Evolutionary conservation across 2,329 filamentous ascomycete species (phyloP).

Genomic region (Fusarium sp.): DNA sequence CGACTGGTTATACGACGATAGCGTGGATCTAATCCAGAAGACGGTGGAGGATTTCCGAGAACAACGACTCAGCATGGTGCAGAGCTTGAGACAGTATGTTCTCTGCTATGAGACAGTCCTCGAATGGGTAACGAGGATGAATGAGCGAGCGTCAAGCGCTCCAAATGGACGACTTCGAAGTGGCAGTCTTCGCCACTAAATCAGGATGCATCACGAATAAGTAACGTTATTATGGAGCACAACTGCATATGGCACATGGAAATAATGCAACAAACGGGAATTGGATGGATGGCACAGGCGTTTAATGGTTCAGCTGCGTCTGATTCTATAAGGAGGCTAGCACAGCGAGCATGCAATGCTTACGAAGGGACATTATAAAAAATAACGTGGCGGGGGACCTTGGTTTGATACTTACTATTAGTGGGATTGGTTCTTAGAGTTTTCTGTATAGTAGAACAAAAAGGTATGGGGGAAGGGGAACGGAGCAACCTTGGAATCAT

Average conservation of each 20-base stretch:
- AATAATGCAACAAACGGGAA: constrained; percentile 29
- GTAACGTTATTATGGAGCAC: constrained; percentile 31
- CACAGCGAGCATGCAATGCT: constrained; percentile 34
- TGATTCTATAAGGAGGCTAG: constrained; percentile 20
- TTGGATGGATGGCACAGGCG: constrained; percentile 28
- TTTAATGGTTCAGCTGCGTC: constrained; percentile 34
- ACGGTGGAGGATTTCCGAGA: constrained; percentile 91
- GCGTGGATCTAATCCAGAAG: constrained; percentile 82
- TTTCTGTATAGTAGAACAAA: constrained; percentile 45
- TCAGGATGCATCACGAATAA: constrained; percentile 29
- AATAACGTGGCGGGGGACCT: constrained; percentile 11
- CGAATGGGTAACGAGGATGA: constrained; percentile 78
- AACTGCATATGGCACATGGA: constrained; percentile 34
- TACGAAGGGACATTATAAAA: constrained; percentile 37
- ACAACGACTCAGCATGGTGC: constrained; percentile 96
- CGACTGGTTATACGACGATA: constrained; percentile 76
- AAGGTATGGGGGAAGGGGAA: not conserved
- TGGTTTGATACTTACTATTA: constrained; percentile 26
- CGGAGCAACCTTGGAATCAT: constrained; percentile 25
- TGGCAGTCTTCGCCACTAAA: constrained; percentile 48
- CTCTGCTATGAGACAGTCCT: constrained; percentile 95
- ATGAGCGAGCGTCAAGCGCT: constrained; percentile 50
- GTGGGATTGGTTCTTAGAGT: constrained; percentile 11
- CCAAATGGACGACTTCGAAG: constrained; percentile 46
- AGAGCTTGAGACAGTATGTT: constrained; percentile 92